These are phyloP conservation scores for Neurospora sp. DNA, from an alignment of 495 filamentous ascomycete genomes.

Conservation along the genomic window DNA sequence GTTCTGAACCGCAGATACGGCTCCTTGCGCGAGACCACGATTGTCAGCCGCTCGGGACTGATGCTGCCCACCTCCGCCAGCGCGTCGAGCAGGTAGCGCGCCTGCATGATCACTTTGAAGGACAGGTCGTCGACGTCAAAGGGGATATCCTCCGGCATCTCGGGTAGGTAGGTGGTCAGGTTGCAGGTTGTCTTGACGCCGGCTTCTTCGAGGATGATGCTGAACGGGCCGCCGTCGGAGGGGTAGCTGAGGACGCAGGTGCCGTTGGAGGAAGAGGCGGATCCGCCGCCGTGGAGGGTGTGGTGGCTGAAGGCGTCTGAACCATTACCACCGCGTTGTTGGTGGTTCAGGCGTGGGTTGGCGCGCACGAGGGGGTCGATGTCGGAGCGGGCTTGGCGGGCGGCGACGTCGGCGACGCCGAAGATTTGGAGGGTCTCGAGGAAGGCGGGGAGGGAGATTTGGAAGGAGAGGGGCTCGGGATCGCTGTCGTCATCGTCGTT, in stretches of 20 bases:
- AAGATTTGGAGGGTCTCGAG: constrained; percentile 95
- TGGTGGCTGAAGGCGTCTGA: constrained; percentile 64
- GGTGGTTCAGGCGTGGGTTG: constrained; percentile 29
- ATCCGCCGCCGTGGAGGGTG: constrained; percentile 51
- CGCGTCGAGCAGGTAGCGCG: constrained; percentile 73
- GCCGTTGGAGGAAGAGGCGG: constrained; percentile 27
- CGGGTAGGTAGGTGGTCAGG: constrained; percentile 78
- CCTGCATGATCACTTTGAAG: constrained; percentile 92
- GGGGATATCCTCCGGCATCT: constrained; percentile 62
- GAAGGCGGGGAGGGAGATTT: constrained; percentile 75
- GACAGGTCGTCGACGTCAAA: constrained; percentile 66
- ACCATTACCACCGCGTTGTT: not conserved
- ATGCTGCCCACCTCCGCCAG: constrained; percentile 72
- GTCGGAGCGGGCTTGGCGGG: constrained; percentile 39
- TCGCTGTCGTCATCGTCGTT: constrained; percentile 21
- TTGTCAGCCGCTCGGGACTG: constrained; percentile 46
- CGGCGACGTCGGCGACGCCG: constrained; percentile 57
- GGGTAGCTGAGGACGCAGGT: constrained; percentile 74
- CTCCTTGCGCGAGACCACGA: constrained; percentile 51
- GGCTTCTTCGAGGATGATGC: constrained; percentile 69
- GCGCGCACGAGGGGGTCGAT: constrained; percentile 36
- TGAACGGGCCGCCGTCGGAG: constrained; percentile 60
- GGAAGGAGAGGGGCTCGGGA: constrained; percentile 46
- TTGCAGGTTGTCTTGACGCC: constrained; percentile 88
- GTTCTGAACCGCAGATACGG: constrained; percentile 63